A percentile compares a stretch with the other conserved stretches of the same genome.
Conservation (phyloP, 2,329 filamentous ascomycete genomes). For the Claviceps sp. region DNA sequence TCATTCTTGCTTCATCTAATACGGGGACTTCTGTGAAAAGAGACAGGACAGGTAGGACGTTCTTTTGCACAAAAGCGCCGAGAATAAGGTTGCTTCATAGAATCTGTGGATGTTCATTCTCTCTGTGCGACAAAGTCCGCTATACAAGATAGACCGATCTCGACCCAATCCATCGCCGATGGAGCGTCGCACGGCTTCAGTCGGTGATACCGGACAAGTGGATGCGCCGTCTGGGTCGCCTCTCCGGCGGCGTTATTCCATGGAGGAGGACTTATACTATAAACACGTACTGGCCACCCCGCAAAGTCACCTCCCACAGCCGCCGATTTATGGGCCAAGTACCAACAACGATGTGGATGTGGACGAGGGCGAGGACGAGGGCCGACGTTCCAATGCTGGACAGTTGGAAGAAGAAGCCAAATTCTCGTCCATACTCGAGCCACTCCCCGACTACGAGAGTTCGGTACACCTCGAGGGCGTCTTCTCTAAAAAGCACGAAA, state of each 20-base stretch:
- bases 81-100: no score
- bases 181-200: conserved; percentile 18
- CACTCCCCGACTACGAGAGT: conserved; percentile 42
- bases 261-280: conserved; percentile 42
- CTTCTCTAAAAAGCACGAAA: conserved; percentile 52
- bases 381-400: conserved; percentile 1
- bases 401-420: conserved; percentile 18
- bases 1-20: no score
- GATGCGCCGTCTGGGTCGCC: conserved; percentile 19
- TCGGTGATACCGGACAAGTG: conserved; percentile 21
- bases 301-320: conserved; percentile 30
- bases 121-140: background rate
- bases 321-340: conserved; percentile 29
- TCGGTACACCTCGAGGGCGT: conserved; percentile 41
- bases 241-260: conserved; percentile 33
- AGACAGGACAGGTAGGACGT: no score
- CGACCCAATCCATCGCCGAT: conserved; percentile 15
- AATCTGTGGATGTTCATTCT: background rate
- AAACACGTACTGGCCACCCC: conserved; percentile 35
- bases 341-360: conserved; percentile 1
- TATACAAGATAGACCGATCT: background rate
- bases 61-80: no score
- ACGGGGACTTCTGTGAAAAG: no score
- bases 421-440: conserved; percentile 22
- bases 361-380: conserved; percentile 4